These are phyloP conservation scores for Suillus hirtellus DNA, from an alignment of 768 basidiomycete species.

Conservation along the genomic window DNA sequence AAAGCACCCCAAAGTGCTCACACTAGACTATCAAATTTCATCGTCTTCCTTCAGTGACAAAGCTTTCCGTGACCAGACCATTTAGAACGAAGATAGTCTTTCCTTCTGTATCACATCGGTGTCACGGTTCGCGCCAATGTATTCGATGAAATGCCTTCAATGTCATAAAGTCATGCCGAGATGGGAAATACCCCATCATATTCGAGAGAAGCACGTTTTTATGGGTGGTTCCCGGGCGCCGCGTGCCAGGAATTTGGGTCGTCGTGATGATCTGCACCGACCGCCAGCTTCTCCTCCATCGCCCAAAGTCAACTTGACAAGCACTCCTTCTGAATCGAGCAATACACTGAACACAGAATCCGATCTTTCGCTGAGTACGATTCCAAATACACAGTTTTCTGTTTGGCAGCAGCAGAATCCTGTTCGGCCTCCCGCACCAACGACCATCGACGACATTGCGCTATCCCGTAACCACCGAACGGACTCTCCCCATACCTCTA, in stretches of 20 bases:
- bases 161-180: not conserved
- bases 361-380: constrained; percentile 1
- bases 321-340: not conserved
- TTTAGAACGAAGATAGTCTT: not conserved
- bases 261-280: not conserved
- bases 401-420: constrained; percentile 22
- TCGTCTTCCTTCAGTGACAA: not conserved
- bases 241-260: not conserved
- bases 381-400: constrained; percentile 20
- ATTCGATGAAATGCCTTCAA: not conserved
- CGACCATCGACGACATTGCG: constrained; percentile 25
- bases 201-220: not conserved
- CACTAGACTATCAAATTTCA: not conserved
- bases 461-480: constrained; percentile 26
- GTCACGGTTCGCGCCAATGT: not conserved
- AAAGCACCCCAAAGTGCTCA: not conserved
- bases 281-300: not conserved
- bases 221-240: not conserved
- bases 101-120: not conserved
- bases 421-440: constrained; percentile 10
- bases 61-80: not conserved
- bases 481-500: constrained; percentile 24
- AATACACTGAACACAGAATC: constrained; percentile 4
- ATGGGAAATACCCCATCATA: not conserved
- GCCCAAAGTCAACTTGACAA: not conserved